A percentile compares a stretch with the other conserved stretches of the same genome.
phyloP scores from a whole-genome alignment of 805 yeast species.

The Dipodascopsis tothii region DNA sequence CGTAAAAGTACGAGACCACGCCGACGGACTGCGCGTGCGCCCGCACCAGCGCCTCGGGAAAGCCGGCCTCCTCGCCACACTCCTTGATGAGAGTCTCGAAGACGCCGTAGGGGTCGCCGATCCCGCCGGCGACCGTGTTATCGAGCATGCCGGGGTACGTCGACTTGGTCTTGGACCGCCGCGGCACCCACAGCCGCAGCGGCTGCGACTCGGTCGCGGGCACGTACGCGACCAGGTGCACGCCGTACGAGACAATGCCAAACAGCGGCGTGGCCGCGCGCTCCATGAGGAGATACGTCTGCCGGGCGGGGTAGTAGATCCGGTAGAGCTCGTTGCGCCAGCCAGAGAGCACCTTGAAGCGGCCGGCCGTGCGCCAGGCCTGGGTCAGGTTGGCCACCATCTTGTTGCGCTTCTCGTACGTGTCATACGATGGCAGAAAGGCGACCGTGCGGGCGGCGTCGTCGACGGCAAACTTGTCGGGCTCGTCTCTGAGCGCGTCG shows the following conservation, averaged over 20 bases:
- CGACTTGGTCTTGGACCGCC: constrained; percentile 66
- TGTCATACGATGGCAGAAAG: constrained; percentile 31
- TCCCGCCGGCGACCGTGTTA: constrained; percentile 91
- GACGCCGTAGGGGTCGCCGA: constrained; percentile 71
- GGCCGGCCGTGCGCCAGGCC: constrained; percentile 29
- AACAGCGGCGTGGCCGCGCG: constrained; percentile 72
- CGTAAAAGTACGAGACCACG: constrained; percentile 50
- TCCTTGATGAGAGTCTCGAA: constrained; percentile 78
- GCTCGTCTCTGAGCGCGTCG: constrained; percentile 14
- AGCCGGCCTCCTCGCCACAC: constrained; percentile 83
- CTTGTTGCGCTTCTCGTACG: constrained; percentile 37
- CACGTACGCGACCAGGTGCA: constrained; percentile 76
- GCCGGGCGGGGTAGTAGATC: constrained; percentile 49
- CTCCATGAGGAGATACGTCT: constrained; percentile 64
- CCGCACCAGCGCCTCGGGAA: constrained; percentile 46
- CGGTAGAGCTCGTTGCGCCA: constrained; percentile 86
- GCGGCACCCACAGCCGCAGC: constrained; percentile 63
- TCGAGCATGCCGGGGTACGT: constrained; percentile 90
- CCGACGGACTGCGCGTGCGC: constrained; percentile 48
- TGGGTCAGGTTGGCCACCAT: constrained; percentile 31
- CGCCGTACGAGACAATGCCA: constrained; percentile 87
- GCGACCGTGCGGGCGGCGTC: constrained; percentile 25
- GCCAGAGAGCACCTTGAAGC: constrained; percentile 32
- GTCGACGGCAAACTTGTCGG: constrained; percentile 26
- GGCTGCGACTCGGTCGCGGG: constrained; percentile 45